Evolutionary conservation across 179 eudicot species (phyloP).

Genomic region (Camellia oleifera): DNA sequence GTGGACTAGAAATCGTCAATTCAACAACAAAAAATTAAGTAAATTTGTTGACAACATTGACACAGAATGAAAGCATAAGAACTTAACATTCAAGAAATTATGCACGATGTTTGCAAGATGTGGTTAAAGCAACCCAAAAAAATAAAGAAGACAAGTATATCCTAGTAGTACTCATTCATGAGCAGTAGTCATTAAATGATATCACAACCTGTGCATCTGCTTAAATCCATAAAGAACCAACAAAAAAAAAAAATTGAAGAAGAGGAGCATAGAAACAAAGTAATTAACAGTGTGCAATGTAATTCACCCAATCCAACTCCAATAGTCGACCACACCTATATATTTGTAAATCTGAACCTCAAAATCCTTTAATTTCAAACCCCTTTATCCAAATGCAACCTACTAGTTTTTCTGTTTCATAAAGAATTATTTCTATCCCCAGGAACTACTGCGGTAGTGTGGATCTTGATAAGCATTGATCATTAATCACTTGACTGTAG

Average conservation of each 20-base stretch:
- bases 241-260: not conserved
- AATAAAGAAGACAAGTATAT: not conserved
- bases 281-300: not conserved
- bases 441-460: too few species aligned
- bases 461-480: too few species aligned
- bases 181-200: not conserved
- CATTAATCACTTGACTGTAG: too few species aligned
- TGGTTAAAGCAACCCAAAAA: not conserved
- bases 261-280: not conserved
- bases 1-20: not conserved
- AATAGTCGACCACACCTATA: too few species aligned
- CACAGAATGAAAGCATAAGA: not conserved
- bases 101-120: not conserved
- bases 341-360: too few species aligned
- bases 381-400: too few species aligned
- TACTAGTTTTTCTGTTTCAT: too few species aligned
- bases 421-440: too few species aligned
- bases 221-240: not conserved
- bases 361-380: too few species aligned
- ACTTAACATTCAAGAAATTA: conserved; percentile 3
- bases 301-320: too few species aligned
- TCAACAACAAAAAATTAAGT: not conserved
- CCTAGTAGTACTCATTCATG: not conserved
- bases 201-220: not conserved
- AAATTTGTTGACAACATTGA: not conserved